These are phyloP conservation scores for Berkeleyomyces rouxiae DNA, from an alignment of 2,329 filamentous ascomycete genomes.

Conservation along the genomic window DNA sequence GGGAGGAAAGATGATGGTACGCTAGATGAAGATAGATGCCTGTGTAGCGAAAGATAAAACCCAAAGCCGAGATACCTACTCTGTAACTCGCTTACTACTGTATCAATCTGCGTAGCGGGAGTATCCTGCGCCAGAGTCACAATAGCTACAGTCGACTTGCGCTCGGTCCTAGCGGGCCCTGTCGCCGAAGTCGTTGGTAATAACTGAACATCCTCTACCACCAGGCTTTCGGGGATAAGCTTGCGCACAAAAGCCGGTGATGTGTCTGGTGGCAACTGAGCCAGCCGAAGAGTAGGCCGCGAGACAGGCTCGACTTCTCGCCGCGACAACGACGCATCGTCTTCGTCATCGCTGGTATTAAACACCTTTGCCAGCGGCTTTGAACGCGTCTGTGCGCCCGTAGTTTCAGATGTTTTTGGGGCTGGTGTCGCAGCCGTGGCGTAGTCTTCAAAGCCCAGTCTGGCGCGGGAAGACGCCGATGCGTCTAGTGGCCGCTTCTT, in stretches of 20 bases:
- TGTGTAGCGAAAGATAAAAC: conserved; percentile 62
- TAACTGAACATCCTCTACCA: conserved; percentile 58
- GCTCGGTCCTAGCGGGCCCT: conserved; percentile 31
- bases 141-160: conserved; percentile 60
- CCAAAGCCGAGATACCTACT: conserved; percentile 76
- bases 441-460: conserved; percentile 24
- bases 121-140: conserved; percentile 69
- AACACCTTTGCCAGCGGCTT: conserved; percentile 47
- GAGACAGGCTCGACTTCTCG: conserved; percentile 41
- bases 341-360: conserved; percentile 46
- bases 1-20: conserved; percentile 16
- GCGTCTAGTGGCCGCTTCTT: conserved; percentile 36
- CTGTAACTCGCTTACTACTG: conserved; percentile 58
- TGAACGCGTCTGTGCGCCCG: not conserved
- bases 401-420: not conserved
- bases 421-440: conserved; percentile 13
- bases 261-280: conserved; percentile 42
- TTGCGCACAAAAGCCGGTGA: conserved; percentile 44
- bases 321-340: conserved; percentile 21
- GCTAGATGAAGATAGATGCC: conserved; percentile 48
- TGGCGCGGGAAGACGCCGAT: conserved; percentile 18
- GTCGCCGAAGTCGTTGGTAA: conserved; percentile 34
- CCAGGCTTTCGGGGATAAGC: conserved; percentile 41
- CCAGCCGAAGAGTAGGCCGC: conserved; percentile 45
- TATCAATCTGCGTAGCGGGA: conserved; percentile 67